These are phyloP conservation scores for Fusarium zealandicum DNA, from an alignment of 2,329 filamentous ascomycete species.

Conservation along the genomic window DNA sequence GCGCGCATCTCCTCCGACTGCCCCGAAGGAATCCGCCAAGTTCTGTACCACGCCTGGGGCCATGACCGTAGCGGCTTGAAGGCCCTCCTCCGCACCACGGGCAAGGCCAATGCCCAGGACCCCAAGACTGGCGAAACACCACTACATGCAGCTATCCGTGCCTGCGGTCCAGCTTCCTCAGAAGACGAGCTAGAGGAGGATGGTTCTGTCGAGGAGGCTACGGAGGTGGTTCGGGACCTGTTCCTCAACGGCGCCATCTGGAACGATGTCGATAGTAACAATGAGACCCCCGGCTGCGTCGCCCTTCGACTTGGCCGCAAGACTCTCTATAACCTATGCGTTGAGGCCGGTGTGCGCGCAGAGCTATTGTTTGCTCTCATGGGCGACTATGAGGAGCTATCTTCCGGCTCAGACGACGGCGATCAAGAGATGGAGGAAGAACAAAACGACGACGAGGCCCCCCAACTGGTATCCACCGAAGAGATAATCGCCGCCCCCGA, in stretches of 20 bases:
- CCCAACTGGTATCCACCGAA: slow-evolving; percentile 43
- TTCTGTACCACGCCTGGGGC: slow-evolving; percentile 63
- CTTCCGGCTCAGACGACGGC: slow-evolving; percentile 60
- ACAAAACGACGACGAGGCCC: slow-evolving; percentile 50
- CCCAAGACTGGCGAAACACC: slow-evolving; percentile 85
- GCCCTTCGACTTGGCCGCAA: slow-evolving; percentile 73
- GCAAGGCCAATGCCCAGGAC: slow-evolving; percentile 78
- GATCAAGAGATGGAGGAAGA: slow-evolving; percentile 58
- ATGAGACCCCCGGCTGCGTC: slow-evolving; percentile 91
- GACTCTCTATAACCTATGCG: slow-evolving; percentile 80
- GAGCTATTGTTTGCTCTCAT: slow-evolving; percentile 85
- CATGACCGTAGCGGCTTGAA: slow-evolving; percentile 72
- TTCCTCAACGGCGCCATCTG: slow-evolving; percentile 92
- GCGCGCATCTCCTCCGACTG: slow-evolving; percentile 62
- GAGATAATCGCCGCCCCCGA: slow-evolving; percentile 43
- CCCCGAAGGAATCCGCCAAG: slow-evolving; percentile 57
- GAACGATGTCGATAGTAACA: slow-evolving; percentile 88
- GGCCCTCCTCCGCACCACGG: slow-evolving; percentile 70
- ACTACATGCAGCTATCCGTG: slow-evolving; percentile 88
- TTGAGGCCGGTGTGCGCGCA: slow-evolving; percentile 88
- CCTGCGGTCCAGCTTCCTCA: slow-evolving; percentile 60
- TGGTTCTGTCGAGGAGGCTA: slow-evolving; percentile 64
- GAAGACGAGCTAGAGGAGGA: slow-evolving; percentile 48
- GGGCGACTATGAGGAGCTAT: slow-evolving; percentile 80
- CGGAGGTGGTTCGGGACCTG: slow-evolving; percentile 75